phyloP scores from a whole-genome alignment of 2,329 filamentous ascomycete species.

The Colletotrichum coccodes region DNA sequence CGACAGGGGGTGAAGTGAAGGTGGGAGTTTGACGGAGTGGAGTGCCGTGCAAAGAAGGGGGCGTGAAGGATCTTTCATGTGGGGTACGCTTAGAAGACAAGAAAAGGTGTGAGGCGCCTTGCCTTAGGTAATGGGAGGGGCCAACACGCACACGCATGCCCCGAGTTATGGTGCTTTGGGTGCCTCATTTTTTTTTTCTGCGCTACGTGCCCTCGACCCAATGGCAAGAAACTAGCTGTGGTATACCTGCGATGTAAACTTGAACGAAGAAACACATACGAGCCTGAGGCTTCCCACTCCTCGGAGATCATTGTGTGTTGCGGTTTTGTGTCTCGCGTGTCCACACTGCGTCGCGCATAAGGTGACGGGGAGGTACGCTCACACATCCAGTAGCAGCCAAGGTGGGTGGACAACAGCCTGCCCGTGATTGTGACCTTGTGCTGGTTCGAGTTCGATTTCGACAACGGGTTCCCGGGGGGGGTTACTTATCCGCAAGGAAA shows the following conservation, averaged over 20 bases:
- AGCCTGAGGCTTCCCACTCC: not conserved
- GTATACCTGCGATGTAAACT: not conserved
- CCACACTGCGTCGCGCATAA: not conserved
- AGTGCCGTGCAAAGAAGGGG: not conserved
- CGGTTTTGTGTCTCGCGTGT: not conserved
- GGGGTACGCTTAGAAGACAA: not conserved
- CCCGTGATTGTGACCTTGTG: constrained; percentile 7
- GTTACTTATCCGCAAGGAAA: constrained; percentile 17
- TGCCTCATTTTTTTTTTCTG: not conserved
- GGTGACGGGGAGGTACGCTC: not conserved
- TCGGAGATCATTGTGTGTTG: not conserved
- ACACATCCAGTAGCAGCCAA: not conserved
- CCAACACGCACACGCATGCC: not conserved
- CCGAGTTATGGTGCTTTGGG: not conserved
- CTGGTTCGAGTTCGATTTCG: constrained; percentile 9
- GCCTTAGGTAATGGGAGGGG: constrained; percentile 7
- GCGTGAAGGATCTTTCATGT: not conserved
- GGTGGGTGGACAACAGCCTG: not conserved
- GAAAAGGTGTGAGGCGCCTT: not conserved
- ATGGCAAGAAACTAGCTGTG: not conserved
- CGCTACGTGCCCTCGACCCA: not conserved
- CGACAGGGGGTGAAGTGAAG: not conserved
- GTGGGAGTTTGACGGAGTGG: not conserved
- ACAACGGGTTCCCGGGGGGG: not conserved
- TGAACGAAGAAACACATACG: not conserved